Percentiles rank a stretch among this genome's conserved stretches.
Conservation (phyloP, 1,284 basidiomycete species). For the Tremellales sp. region DNA sequence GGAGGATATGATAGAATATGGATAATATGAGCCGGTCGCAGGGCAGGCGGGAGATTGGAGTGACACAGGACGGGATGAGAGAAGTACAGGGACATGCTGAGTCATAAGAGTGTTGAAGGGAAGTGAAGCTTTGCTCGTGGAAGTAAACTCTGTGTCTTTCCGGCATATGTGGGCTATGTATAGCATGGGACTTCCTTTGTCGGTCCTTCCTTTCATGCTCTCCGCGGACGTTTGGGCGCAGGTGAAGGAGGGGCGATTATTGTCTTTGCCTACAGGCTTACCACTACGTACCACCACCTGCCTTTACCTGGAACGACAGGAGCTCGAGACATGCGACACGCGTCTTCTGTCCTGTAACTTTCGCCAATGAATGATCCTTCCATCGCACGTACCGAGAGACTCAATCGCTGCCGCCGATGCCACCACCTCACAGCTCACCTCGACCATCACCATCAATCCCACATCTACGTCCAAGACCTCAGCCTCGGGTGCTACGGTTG, state of each 20-base stretch:
- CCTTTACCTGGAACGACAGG: background rate
- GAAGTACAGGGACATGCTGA: too few species aligned
- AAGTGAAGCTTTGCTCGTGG: background rate
- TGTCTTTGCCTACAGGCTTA: too few species aligned
- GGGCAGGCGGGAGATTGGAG: conserved; percentile 10
- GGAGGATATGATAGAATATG: conserved; percentile 12
- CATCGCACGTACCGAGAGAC: background rate
- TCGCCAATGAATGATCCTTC: background rate
- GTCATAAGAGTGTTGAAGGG: conserved; percentile 13
- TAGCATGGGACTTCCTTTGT: too few species aligned
- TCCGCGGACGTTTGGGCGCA: too few species aligned
- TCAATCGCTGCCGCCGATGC: background rate
- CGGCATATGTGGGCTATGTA: background rate
- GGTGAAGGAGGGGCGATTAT: too few species aligned
- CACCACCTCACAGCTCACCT: background rate
- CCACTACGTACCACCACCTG: too few species aligned
- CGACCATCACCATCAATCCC: background rate
- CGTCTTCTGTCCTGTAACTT: too few species aligned
- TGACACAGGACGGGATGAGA: conserved; percentile 9
- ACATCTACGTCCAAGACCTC: background rate
- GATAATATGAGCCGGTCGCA: conserved; percentile 5
- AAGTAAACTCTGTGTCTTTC: background rate
- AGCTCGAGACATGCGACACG: background rate
- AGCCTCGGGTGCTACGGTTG: conserved; percentile 17
- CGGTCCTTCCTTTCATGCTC: too few species aligned